phyloP scores from a whole-genome alignment of 139 green algal genomes.

The Asterochloris sp. region DNA sequence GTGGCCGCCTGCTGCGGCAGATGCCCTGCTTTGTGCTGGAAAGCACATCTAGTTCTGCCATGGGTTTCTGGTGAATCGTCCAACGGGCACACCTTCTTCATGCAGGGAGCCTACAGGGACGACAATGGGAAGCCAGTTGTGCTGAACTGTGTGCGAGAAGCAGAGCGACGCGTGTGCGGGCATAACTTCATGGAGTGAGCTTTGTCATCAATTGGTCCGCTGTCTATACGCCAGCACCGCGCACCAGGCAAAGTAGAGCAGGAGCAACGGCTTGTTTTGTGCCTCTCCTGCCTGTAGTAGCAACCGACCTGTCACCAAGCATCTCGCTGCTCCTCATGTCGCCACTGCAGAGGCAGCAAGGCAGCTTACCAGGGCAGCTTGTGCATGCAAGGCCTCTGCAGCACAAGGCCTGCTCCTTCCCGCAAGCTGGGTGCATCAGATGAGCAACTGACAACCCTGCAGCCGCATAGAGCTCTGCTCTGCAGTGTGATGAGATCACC shows the following conservation, averaged over 20 bases:
- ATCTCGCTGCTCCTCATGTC: no score
- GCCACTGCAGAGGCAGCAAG: no score
- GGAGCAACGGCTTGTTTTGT: neutral
- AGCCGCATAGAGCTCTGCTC: no score
- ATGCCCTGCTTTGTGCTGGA: no score
- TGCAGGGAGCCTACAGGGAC: constrained; percentile 79
- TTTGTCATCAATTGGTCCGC: neutral
- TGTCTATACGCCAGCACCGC: neutral
- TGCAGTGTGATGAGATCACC: no score
- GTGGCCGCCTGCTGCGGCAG: neutral
- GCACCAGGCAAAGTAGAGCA: neutral
- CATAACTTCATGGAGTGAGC: constrained; percentile 78
- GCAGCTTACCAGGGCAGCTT: no score
- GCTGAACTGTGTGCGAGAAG: constrained; percentile 76
- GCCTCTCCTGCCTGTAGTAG: neutral
- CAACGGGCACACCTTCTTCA: neutral
- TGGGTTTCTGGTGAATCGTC: neutral
- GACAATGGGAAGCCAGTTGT: constrained; percentile 84
- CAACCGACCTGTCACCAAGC: neutral
- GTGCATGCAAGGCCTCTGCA: no score
- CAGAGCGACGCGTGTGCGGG: constrained; percentile 68
- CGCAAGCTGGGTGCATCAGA: no score
- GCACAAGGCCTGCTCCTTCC: no score
- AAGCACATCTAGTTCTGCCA: no score
- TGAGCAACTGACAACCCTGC: no score